These are phyloP conservation scores for Hymenoscyphus albidus DNA, from an alignment of 2,329 filamentous ascomycete species.

Conservation along the genomic window DNA sequence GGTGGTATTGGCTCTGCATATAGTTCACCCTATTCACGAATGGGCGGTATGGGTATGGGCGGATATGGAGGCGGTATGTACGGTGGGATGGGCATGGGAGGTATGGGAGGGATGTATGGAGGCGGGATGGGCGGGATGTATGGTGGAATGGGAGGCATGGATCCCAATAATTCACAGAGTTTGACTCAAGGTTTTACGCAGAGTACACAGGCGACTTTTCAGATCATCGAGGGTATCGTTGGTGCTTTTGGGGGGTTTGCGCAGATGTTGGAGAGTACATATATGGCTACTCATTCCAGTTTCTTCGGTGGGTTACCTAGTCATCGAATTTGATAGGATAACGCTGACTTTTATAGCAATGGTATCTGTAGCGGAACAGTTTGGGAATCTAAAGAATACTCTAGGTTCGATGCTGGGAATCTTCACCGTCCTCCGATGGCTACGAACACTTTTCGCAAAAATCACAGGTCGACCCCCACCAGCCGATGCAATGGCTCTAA, in stretches of 20 bases:
- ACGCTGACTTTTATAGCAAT: constrained; percentile 60
- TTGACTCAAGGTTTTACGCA: constrained; percentile 93
- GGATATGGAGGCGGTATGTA: constrained; percentile 39
- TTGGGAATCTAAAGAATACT: constrained; percentile 87
- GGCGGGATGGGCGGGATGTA: constrained; percentile 46
- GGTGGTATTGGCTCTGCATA: constrained; percentile 38
- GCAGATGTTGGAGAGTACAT: constrained; percentile 99
- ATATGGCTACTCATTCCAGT: constrained; percentile 98
- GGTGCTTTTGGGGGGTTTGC: constrained; percentile 96
- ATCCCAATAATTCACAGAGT: constrained; percentile 87
- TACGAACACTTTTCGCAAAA: constrained; percentile 86
- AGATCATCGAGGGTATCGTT: constrained; percentile 96
- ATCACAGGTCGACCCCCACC: constrained; percentile 87
- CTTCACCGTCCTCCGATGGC: constrained; percentile 93
- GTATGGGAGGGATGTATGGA: constrained; percentile 38
- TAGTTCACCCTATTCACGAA: constrained; percentile 49
- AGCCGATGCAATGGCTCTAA: constrained; percentile 80
- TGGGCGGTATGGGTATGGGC: constrained; percentile 38
- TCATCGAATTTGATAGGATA: background rate
- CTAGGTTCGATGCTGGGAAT: constrained; percentile 92
- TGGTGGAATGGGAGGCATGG: constrained; percentile 47
- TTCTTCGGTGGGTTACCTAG: constrained; percentile 75
- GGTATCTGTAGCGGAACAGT: constrained; percentile 97
- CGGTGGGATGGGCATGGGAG: constrained; percentile 36
- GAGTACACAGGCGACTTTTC: constrained; percentile 93